Conservation (phyloP, 73 alveolate genomes). For the Paramecium biaurelia region DNA sequence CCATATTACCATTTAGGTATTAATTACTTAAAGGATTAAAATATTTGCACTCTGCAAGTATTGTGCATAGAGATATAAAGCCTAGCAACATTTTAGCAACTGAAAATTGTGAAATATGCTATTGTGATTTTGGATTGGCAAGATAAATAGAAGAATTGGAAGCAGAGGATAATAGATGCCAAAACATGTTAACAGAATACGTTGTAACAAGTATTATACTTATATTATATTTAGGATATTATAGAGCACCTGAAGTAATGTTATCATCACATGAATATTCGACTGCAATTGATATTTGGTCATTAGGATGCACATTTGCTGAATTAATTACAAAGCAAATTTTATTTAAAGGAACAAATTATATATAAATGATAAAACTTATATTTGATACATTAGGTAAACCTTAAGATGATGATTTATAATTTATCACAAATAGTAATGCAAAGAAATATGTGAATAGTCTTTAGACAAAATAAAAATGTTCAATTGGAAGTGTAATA, state of each 20-base stretch:
- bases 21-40: constrained; percentile 50
- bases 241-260: constrained; percentile 85
- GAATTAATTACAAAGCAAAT: constrained; percentile 69
- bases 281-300: constrained; percentile 78
- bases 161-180: constrained; percentile 13
- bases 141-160: constrained; percentile 60
- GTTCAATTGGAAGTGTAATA: background rate
- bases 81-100: constrained; percentile 63
- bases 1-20: background rate
- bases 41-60: constrained; percentile 60
- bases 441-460: constrained; percentile 51
- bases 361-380: constrained; percentile 68
- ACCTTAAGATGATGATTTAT: constrained; percentile 52
- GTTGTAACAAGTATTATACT: constrained; percentile 64
- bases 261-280: constrained; percentile 70
- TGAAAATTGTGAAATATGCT: constrained; percentile 58
- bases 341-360: constrained; percentile 73
- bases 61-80: constrained; percentile 57
- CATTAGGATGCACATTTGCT: constrained; percentile 80
- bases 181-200: constrained; percentile 67
- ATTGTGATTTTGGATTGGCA: constrained; percentile 63
- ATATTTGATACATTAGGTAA: constrained; percentile 64
- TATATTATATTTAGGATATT: constrained; percentile 48
- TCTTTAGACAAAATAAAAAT: background rate
- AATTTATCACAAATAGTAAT: constrained; percentile 42